Evolutionary conservation across 23 red algal species (phyloP).

Genomic region (Cyanidiococcus yangmingshanensis): DNA sequence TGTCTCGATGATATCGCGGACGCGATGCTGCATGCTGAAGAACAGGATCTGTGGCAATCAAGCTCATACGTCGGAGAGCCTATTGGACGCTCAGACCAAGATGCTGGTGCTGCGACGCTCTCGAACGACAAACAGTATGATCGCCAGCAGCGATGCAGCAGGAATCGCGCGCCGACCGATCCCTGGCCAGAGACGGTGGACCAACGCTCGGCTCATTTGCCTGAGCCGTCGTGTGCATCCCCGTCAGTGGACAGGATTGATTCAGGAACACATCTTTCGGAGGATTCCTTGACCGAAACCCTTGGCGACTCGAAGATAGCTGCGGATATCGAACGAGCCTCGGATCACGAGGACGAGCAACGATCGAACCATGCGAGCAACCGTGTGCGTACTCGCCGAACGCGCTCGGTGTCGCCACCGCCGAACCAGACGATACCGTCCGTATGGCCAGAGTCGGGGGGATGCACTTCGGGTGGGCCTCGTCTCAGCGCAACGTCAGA

Average conservation of each 20-base stretch:
- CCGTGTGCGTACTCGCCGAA: neutral
- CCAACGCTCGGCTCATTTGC: no score
- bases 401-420: neutral
- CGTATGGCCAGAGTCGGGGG: neutral
- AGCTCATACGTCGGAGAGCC: neutral
- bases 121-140: neutral
- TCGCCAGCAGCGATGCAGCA: no score
- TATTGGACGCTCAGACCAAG: neutral
- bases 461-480: neutral
- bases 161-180: neutral
- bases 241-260: neutral
- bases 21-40: slow-evolving; percentile 10
- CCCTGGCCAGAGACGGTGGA: neutral
- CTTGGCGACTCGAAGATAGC: neutral
- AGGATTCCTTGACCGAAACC: no score
- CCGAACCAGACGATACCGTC: neutral
- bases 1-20: slow-evolving; percentile 4
- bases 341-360: neutral
- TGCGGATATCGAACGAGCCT: neutral
- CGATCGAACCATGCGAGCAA: neutral
- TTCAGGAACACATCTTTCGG: neutral
- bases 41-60: neutral
- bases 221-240: no score
- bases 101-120: neutral
- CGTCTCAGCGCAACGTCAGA: neutral